phyloP scores from a whole-genome alignment of 2,329 filamentous ascomycete genomes.

The Drechslerella stenobrocha region DNA sequence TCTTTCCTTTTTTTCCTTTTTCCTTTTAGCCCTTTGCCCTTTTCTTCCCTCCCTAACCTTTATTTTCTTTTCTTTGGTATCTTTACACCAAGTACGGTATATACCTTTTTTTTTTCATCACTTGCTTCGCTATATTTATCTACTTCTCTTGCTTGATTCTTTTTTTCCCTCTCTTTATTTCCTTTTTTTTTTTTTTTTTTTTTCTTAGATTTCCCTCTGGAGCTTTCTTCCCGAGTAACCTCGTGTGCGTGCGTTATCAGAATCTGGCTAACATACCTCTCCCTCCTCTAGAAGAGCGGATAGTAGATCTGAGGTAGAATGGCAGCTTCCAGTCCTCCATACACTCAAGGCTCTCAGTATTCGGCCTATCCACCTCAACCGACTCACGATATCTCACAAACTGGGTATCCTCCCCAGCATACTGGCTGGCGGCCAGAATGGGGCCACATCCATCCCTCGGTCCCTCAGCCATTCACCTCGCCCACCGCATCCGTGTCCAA shows the following conservation, averaged over 20 bases:
- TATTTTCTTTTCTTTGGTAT: constrained; percentile 34
- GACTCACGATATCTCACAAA: constrained; percentile 46
- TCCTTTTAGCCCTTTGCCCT: constrained; percentile 8
- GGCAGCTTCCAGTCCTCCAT: constrained; percentile 48
- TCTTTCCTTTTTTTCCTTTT: constrained; percentile 4
- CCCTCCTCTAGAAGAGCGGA: constrained; percentile 25
- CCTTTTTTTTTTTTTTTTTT: constrained; percentile 47
- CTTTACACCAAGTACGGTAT: constrained; percentile 32
- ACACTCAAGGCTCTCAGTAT: constrained; percentile 46
- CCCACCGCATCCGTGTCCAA: constrained; percentile 53
- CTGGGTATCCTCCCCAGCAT: constrained; percentile 40
- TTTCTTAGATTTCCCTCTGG: constrained; percentile 38
- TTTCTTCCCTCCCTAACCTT: constrained; percentile 16
- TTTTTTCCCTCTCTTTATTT: constrained; percentile 21
- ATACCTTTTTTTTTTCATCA: constrained; percentile 17
- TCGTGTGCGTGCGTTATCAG: constrained; percentile 40
- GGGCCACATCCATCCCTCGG: constrained; percentile 49
- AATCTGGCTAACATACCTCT: constrained; percentile 20
- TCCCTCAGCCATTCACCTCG: constrained; percentile 47
- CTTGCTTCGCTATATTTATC: constrained; percentile 30
- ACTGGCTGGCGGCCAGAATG: constrained; percentile 45
- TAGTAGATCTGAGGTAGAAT: constrained; percentile 40
- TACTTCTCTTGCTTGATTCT: constrained; percentile 36
- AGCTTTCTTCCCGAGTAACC: constrained; percentile 19
- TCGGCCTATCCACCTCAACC: constrained; percentile 46